Evolutionary conservation across 2,329 filamentous ascomycete species (phyloP), one percentile per base, ranked within the genome.

Genomic region (Teratosphaeria zuluensis): DNA sequence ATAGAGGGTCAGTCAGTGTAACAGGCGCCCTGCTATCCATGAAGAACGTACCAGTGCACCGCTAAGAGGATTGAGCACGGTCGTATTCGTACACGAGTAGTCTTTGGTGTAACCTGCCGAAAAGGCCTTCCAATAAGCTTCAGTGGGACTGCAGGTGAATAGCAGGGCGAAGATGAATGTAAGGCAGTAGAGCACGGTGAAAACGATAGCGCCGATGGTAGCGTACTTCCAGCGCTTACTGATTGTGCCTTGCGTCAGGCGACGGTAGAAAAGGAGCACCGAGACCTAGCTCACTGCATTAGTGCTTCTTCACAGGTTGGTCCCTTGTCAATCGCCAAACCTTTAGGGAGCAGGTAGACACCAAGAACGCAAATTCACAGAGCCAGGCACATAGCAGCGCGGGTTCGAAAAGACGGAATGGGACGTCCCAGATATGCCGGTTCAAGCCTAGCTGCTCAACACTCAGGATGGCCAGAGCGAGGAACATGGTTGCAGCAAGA

Each of bases 21-120:
- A 28, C 4, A 28, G 24, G 24, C 24, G 4, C 24, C 24, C 4
- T 28, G 24, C 24, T 28, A 28, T 4, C 24, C 24, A 28, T 4
- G 24, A 28, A 28, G 24, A 28, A 28, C 24, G 24, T 28, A 28
- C 24, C 33, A 65, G 19, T 11, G 51, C 55, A 24, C 64, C 64
- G 16, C 56, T 58, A 14, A 63, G 7, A 11, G 58, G 57, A 21
- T 75, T 69, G 11, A 67, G 57, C 12, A 65, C 68, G 71, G 59
- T 21, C 61, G 62, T 62, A 68, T 75, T 4, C 58, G 56, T 9
- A 56, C 72, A 59, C 14, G 70, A 53, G 58, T 74, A 65, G 24
- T 57, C 21, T 1, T 60, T 16, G 19, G 63, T 61, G 46, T 61
- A 65, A 19, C 7, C 55, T 6, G 51, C 57, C 24, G 53, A 51